These are phyloP conservation scores for Colletotrichum tropicale DNA, from an alignment of 2,329 filamentous ascomycete genomes.

Conservation along the genomic window DNA sequence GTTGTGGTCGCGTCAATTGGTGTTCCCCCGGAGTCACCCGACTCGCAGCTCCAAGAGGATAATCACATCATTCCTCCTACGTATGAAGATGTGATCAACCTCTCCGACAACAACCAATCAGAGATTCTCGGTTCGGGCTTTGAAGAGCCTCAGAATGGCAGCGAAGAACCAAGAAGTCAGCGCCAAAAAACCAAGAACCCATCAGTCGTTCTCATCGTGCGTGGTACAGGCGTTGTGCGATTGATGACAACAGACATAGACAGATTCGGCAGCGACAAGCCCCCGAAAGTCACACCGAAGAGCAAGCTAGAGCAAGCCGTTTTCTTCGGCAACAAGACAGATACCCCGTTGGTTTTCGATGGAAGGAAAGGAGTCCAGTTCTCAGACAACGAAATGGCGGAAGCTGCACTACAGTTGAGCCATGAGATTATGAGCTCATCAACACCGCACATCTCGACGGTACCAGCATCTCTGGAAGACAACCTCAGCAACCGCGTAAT, in stretches of 20 bases:
- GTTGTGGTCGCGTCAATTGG: conserved; percentile 78
- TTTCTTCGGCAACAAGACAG: conserved; percentile 82
- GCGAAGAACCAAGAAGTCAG: conserved; percentile 53
- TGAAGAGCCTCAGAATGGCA: conserved; percentile 55
- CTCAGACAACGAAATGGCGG: conserved; percentile 70
- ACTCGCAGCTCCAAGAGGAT: conserved; percentile 75
- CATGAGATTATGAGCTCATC: conserved; percentile 80
- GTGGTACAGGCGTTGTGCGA: conserved; percentile 66
- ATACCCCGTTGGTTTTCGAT: conserved; percentile 88
- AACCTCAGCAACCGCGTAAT: conserved; percentile 77
- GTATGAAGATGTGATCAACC: conserved; percentile 87
- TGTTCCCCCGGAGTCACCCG: conserved; percentile 70
- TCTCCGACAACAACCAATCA: conserved; percentile 68
- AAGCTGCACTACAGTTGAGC: conserved; percentile 80
- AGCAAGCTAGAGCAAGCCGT: conserved; percentile 93
- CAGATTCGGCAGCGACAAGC: conserved; percentile 61
- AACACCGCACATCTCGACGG: conserved; percentile 73
- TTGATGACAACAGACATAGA: conserved; percentile 63
- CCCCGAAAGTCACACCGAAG: conserved; percentile 76
- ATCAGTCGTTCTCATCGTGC: conserved; percentile 64
- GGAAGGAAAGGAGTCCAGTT: conserved; percentile 71
- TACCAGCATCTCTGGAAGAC: conserved; percentile 78
- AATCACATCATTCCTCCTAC: conserved; percentile 66
- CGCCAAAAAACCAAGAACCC: conserved; percentile 66
- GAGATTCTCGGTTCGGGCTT: conserved; percentile 69